Evolutionary conservation across 176 grass and related monocot genomes (phyloP), one percentile per base, ranked within the genome.

Genomic region (Aegilops speltoides): DNA sequence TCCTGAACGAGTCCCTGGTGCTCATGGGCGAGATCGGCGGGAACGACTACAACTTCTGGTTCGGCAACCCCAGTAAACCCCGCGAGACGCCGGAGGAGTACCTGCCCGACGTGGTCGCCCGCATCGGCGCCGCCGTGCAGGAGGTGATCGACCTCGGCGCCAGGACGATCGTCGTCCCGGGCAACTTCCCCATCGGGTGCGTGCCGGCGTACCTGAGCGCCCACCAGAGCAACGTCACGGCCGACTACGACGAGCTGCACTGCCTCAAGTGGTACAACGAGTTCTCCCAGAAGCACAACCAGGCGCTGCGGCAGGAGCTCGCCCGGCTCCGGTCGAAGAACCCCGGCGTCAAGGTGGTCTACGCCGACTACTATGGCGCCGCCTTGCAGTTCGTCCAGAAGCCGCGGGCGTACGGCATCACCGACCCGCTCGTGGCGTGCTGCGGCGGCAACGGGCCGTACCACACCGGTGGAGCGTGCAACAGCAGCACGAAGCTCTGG

Each of bases 11-110:
- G 15, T 91, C 90, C 4, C 80, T 91, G 3, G 13, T 91, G 33
- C 33, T 91, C 28, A 37, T 94, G 81, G 92, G 92, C 7, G 89
- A 94, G 84, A 91, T 94, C 32, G 92, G 92, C 8, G 89, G 89
- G 12, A 94, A 94, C 84, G 92, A 94, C 59, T 91, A 94, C 80
- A 85, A 91, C 87, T 60, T 82, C 60, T 78, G 85, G 77, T 84
- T 88, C 48, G 15, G 34, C 9, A 20, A 71, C 32, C 20, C 68
- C 19, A 72, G 22, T 2, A 72, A 41, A 5, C 4, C 26, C 4
- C 74, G 74, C 1, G 74, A 32, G 1, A 77, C 46, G 26, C 8
- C 46, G 46, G 15, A 31, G 24, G 43, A 52, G 46, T 29, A 32
- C 74, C 4, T 77, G 25, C 73, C 74, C 26, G 74, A 77, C 46